Percentiles rank a stretch among this genome's conserved stretches.
phyloP scores from a whole-genome alignment of 139 green algal species.

The Yamagishiella unicocca region DNA sequence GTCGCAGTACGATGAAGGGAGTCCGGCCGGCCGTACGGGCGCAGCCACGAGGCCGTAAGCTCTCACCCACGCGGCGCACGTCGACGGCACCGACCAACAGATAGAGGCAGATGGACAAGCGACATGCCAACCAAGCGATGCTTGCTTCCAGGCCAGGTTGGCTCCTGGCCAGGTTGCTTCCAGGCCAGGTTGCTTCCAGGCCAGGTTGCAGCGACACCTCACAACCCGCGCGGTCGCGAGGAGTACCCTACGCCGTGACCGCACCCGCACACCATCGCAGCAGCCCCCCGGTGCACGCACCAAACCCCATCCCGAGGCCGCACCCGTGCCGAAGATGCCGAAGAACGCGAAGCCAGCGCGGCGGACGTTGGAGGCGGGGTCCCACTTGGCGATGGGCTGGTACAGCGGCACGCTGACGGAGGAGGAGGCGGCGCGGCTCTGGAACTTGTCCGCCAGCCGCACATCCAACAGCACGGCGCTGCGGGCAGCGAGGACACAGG shows the following conservation, averaged over 20 bases:
- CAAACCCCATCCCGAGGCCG: too few species aligned
- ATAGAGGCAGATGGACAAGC: too few species aligned
- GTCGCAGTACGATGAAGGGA: not conserved
- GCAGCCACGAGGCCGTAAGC: not conserved
- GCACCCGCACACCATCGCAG: not conserved
- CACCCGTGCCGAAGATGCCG: slow-evolving; percentile 54
- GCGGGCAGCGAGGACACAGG: not conserved
- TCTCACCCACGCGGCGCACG: too few species aligned
- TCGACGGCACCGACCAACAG: too few species aligned
- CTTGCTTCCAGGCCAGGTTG: too few species aligned
- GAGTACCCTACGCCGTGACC: not conserved
- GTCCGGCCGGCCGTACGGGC: not conserved
- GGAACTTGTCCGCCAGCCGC: slow-evolving; percentile 21
- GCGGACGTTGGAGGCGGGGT: slow-evolving; percentile 47
- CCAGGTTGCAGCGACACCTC: too few species aligned
- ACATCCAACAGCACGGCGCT: slow-evolving; percentile 56
- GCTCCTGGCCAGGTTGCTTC: too few species aligned
- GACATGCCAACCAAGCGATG: too few species aligned
- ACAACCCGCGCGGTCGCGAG: too few species aligned
- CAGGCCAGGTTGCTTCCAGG: too few species aligned
- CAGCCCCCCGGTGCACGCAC: not conserved
- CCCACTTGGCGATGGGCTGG: slow-evolving; percentile 46
- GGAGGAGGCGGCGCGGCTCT: not conserved
- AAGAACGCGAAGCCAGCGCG: slow-evolving; percentile 55
- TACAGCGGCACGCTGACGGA: slow-evolving; percentile 49